Evolutionary conservation across 768 basidiomycete genomes (phyloP).

Genomic region (Postia placenta): DNA sequence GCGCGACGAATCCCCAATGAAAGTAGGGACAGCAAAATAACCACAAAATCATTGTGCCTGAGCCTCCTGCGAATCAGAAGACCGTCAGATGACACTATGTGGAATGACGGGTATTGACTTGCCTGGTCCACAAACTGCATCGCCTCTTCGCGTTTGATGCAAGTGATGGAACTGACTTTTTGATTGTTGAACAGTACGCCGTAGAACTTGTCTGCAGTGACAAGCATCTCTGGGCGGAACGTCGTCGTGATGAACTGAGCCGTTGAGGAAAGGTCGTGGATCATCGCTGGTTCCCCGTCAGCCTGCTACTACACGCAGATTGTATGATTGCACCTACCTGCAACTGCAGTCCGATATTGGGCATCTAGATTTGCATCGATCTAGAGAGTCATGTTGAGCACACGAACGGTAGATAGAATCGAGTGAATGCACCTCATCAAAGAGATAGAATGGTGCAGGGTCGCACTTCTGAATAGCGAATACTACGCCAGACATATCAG

Average conservation of each 20-base stretch:
- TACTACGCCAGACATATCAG: conserved; percentile 37
- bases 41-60: conserved; percentile 35
- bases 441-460: conserved; percentile 98
- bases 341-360: conserved; percentile 95
- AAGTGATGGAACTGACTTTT: conserved; percentile 85
- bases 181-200: conserved; percentile 95
- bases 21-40: conserved; percentile 11
- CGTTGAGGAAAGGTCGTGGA: conserved; percentile 77
- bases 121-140: conserved; percentile 93
- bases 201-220: conserved; percentile 94
- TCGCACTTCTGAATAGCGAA: conserved; percentile 99
- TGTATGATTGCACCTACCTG: conserved; percentile 48
- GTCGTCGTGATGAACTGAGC: conserved; percentile 99
- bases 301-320: background rate
- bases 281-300: conserved; percentile 63
- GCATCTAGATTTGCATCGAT: conserved; percentile 98
- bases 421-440: conserved; percentile 68
- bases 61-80: conserved; percentile 31
- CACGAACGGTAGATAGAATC: too few species aligned
- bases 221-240: conserved; percentile 96
- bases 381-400: too few species aligned
- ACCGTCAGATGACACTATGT: background rate
- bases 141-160: conserved; percentile 86
- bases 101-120: conserved; percentile 12
- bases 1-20: background rate